Evolutionary conservation across 495 filamentous ascomycete genomes (phyloP), one percentile per base, ranked within the genome.

Genomic region (Pseudomonodictys pantanalensis): DNA sequence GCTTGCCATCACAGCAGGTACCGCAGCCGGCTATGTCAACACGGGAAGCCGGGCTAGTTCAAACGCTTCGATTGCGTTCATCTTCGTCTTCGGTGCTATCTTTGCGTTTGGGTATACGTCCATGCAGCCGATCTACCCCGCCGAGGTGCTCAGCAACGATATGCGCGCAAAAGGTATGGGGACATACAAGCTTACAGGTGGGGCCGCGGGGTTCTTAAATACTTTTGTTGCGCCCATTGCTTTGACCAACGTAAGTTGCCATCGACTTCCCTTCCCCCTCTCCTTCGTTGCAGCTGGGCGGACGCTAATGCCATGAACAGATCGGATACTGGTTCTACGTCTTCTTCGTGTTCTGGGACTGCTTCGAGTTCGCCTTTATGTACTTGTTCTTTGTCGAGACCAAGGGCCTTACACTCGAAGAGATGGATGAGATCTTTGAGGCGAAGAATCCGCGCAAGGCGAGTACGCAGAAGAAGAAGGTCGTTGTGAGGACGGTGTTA

Each of bases 251-350:
- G 54, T 63, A 45, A 49, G 52, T 52, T 17, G n/a, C n/a, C n/a
- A n/a, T n/a, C n/a, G n/a, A n/a, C n/a, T n/a, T n/a, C 30, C 3
- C 30, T 38, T n/a, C 3, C 17, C 8, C 30, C 17, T 43, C 47
- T 25, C 23, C 12, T 25, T 18, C 33, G 3, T 33, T 24, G 30
- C 30, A 23, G 9, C 6, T 24, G 17, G 1, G 15, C 18, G 44
- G 43, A 18, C 42, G 46, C 41, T 61, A 32, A 62, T 29, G 18
- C 1, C 24, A 47, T 42, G 3, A 44, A n/a, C 23, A 61, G 52
- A 69, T 69, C 45, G 64, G 60, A 26, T 69, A 61, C 39, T 58
- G 56, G 59, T 66, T 67, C 53, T 69, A 69, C 52, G 33, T 69
- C 48, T 66, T 69, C 49, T 69, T 63, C 45, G 55, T 67, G 15